Evolutionary conservation across 2,329 filamentous ascomycete species (phyloP).

Genomic region (Pyrenophora seminiperda): DNA sequence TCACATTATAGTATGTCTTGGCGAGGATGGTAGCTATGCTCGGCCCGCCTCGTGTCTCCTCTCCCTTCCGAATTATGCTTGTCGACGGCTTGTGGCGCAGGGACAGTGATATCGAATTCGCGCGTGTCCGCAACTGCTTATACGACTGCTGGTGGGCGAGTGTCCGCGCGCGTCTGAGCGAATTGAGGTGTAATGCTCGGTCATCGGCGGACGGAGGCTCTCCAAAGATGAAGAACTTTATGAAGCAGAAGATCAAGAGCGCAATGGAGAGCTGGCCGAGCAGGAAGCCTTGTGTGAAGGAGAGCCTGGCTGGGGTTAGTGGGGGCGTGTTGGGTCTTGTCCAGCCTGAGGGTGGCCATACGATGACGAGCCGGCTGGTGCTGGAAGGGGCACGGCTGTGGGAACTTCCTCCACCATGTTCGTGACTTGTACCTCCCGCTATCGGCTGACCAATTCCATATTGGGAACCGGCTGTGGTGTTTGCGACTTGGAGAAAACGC

Average conservation of each 20-base stretch:
- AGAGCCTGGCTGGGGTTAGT: slow-evolving; percentile 62
- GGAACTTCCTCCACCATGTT: slow-evolving; percentile 25
- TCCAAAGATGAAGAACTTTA: slow-evolving; percentile 99
- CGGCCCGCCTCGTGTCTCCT: slow-evolving; percentile 60
- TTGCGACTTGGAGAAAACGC: neutral
- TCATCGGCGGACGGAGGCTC: slow-evolving; percentile 85
- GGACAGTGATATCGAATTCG: slow-evolving; percentile 40
- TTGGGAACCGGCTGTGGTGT: slow-evolving; percentile 7
- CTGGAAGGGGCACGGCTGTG: slow-evolving; percentile 22
- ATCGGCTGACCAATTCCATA: slow-evolving; percentile 9
- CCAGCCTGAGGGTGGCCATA: slow-evolving; percentile 4
- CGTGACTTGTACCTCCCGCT: slow-evolving; percentile 9
- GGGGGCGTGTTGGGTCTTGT: slow-evolving; percentile 24
- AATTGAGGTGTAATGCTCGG: slow-evolving; percentile 75
- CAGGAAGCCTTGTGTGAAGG: slow-evolving; percentile 92
- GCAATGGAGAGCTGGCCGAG: slow-evolving; percentile 93
- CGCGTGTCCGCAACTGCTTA: slow-evolving; percentile 37
- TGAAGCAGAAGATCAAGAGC: slow-evolving; percentile 88
- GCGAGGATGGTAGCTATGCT: slow-evolving; percentile 93
- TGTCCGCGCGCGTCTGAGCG: slow-evolving; percentile 73
- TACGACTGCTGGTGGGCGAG: slow-evolving; percentile 64
- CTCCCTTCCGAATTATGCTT: slow-evolving; percentile 53
- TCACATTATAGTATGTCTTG: slow-evolving; percentile 97
- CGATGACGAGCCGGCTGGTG: slow-evolving; percentile 26
- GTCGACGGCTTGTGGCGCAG: slow-evolving; percentile 47